Base-by-base conservation (phyloP, 225 moss, liverwort and hornwort genomes). In the Antitrichia curtipendula region DNA sequence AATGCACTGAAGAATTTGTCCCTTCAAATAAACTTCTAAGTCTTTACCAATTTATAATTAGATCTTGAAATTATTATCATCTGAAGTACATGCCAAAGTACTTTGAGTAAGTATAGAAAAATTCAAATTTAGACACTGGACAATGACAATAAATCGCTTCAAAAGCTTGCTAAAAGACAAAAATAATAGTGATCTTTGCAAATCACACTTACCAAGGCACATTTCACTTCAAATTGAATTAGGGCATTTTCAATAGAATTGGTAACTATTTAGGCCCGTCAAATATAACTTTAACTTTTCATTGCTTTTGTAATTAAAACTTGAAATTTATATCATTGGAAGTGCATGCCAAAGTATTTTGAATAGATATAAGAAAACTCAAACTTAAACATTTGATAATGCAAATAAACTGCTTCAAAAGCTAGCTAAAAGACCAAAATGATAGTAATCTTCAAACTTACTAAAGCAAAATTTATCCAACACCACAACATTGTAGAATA, bases 261-360 rank as follows among this genome's bases (percentile, higher is more conserved):
- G 0, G 7, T n/a, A n/a, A n/a, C n/a, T 61, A 61, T 29, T 14
- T 3, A 14, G 5, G 7, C 1, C 1, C 4, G 1, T 62, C 31
- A 31, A 31, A 16, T 16, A 8, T 2, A 62, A 16, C 4, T 31
- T 15, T 2, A 62, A 31, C 2, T 32, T 32, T 62, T 62, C 31
- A 16, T 0, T 16, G 2, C 8, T 32, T n/a, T n/a, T n/a, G n/a
- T n/a, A n/a, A n/a, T n/a, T n/a, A n/a, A n/a, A n/a, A n/a, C n/a
- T n/a, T n/a, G n/a, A 62, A 16, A 31, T 62, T 31, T 32, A 7
- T 31, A 62, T 16, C 8, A 15, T 31, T 31, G 8, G 2, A 31
- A 61, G 4, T 2, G 3, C 27, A 13, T 25, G 60, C 31, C 8
- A 62, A 31, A 61, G 29, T 29, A 61, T 61, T 15, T 29, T 3